phyloP scores from a whole-genome alignment of 805 yeast genomes.

The Wickerhamiella siamensis region DNA sequence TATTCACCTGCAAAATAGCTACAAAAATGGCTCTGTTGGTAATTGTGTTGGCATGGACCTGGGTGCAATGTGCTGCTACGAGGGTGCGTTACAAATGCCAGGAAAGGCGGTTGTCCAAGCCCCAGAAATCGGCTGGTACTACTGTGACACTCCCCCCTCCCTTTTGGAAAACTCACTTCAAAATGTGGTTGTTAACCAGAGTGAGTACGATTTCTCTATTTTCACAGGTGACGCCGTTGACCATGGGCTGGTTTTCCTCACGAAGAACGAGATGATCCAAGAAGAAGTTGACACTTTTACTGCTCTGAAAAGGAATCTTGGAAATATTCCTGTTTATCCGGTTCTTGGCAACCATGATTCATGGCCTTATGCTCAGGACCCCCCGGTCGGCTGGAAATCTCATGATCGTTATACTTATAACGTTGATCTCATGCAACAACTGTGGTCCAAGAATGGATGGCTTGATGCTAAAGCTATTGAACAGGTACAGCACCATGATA shows the following conservation, averaged over 20 bases:
- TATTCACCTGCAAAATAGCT: constrained; percentile 44
- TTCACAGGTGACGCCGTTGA: constrained; percentile 68
- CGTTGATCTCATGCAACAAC: constrained; percentile 33
- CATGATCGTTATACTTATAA: constrained; percentile 33
- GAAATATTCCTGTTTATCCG: constrained; percentile 43
- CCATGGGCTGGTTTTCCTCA: constrained; percentile 38
- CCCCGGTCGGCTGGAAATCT: constrained; percentile 37
- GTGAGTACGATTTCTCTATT: constrained; percentile 41
- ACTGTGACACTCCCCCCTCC: constrained; percentile 53
- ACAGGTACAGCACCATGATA: constrained; percentile 36
- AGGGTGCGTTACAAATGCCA: constrained; percentile 30
- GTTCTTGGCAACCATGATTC: constrained; percentile 61
- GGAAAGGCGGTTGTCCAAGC: constrained; percentile 32
- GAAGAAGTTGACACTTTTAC: constrained; percentile 41
- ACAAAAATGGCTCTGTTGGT: constrained; percentile 32
- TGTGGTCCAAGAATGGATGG: constrained; percentile 38
- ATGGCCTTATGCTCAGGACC: constrained; percentile 57
- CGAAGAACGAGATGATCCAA: constrained; percentile 33
- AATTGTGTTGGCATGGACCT: constrained; percentile 17
- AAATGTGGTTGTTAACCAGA: constrained; percentile 21
- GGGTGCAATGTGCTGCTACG: constrained; percentile 42
- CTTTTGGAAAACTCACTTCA: constrained; percentile 44
- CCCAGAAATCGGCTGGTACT: constrained; percentile 44
- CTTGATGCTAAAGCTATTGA: constrained; percentile 24
- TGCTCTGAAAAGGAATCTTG: constrained; percentile 38